These are phyloP conservation scores for Termitomyces sp. DNA, from an alignment of 768 basidiomycete genomes.

Conservation along the genomic window DNA sequence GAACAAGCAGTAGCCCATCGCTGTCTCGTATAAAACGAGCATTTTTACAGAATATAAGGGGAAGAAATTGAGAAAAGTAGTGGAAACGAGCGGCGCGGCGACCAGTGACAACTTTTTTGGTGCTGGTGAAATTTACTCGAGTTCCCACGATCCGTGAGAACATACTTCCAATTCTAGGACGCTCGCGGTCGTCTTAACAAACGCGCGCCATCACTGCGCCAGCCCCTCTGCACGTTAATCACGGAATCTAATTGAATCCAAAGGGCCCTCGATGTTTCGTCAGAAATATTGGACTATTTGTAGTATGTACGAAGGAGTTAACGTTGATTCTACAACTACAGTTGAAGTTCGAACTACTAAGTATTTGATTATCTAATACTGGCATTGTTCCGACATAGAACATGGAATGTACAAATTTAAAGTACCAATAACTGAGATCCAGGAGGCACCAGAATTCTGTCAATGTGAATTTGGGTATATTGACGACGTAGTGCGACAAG, in stretches of 20 bases:
- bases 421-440: not conserved
- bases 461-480: not conserved
- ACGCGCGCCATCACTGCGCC: no score
- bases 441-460: not conserved
- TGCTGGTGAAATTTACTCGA: conserved; percentile 20
- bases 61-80: not conserved
- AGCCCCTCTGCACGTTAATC: no score
- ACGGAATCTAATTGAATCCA: no score
- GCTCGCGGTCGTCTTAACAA: no score
- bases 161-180: conserved; percentile 3
- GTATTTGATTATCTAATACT: no score
- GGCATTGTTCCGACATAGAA: no score
- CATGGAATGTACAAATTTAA: no score
- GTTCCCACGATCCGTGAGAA: conserved; percentile 30
- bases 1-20: conserved; percentile 97
- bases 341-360: no score
- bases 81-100: not conserved
- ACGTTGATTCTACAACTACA: no score
- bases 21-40: conserved; percentile 96
- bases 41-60: conserved; percentile 41
- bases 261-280: no score
- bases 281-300: no score
- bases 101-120: conserved; percentile 6
- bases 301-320: no score
- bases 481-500: not conserved